A percentile compares a stretch with the other conserved stretches of the same genome.
phyloP scores from a whole-genome alignment of 2,329 filamentous ascomycete genomes.

The Fusarium torulosum region DNA sequence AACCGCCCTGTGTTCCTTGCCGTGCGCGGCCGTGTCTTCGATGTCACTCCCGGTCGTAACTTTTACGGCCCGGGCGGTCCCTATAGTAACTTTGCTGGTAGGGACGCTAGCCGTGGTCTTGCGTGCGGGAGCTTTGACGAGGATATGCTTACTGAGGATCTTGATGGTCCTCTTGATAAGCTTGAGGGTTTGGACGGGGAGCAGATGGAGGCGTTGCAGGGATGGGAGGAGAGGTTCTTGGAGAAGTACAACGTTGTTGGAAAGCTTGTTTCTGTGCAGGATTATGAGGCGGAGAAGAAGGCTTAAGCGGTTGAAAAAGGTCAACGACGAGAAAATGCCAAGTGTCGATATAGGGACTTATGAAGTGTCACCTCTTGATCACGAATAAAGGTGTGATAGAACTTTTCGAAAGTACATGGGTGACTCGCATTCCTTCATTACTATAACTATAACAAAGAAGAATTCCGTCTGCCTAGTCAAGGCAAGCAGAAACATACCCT shows the following conservation, averaged over 20 bases:
- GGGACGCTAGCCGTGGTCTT: slow-evolving; percentile 89
- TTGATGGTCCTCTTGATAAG: slow-evolving; percentile 84
- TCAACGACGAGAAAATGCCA: background rate
- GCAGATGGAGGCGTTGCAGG: slow-evolving; percentile 84
- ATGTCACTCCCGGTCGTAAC: slow-evolving; percentile 86
- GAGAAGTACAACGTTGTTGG: slow-evolving; percentile 98
- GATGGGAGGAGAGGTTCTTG: slow-evolving; percentile 93
- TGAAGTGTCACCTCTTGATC: background rate
- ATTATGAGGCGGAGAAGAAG: slow-evolving; percentile 49
- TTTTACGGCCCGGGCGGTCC: slow-evolving; percentile 97
- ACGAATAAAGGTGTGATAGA: background rate
- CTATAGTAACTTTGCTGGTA: slow-evolving; percentile 95
- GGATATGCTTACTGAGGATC: slow-evolving; percentile 92
- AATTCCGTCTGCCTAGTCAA: slow-evolving; percentile 17
- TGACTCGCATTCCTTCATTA: slow-evolving; percentile 41
- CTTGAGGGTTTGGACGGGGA: slow-evolving; percentile 78
- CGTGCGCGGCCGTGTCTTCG: slow-evolving; percentile 92
- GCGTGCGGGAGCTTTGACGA: slow-evolving; percentile 94
- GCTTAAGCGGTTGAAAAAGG: slow-evolving; percentile 7
- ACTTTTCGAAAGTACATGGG: slow-evolving; percentile 10
- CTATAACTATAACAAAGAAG: slow-evolving; percentile 38
- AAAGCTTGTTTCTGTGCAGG: slow-evolving; percentile 73
- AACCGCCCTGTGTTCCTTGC: slow-evolving; percentile 85
- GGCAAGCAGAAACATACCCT: slow-evolving; percentile 1
- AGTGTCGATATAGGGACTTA: background rate